These are phyloP conservation scores for Flaveria bidentis DNA, from an alignment of 129 eudicot genomes.

Conservation along the genomic window DNA sequence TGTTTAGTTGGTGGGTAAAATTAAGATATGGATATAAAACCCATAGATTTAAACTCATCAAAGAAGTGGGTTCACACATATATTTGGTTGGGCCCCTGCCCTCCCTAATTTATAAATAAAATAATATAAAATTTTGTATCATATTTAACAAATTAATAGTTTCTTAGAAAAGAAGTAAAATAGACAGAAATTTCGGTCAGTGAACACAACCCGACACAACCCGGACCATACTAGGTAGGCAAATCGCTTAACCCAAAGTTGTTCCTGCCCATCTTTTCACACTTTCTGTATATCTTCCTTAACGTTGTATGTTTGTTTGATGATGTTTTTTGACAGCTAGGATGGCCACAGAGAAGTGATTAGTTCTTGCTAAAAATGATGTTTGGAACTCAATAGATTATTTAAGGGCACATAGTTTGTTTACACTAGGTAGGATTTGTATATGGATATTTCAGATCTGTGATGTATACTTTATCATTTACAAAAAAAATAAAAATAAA, in stretches of 20 bases:
- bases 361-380: constrained; percentile 10
- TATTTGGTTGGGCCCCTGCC: too few species aligned
- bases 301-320: background rate
- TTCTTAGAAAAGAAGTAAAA: background rate
- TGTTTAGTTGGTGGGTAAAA: background rate
- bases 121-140: too few species aligned
- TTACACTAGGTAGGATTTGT: constrained; percentile 37
- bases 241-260: background rate
- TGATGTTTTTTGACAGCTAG: constrained; percentile 37
- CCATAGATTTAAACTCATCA: too few species aligned
- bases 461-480: constrained; percentile 7
- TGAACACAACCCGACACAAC: background rate
- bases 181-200: background rate
- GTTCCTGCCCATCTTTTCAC: background rate
- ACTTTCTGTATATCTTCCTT: background rate
- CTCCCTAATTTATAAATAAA: too few species aligned
- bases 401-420: constrained; percentile 12
- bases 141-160: background rate
- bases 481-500: background rate
- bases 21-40: too few species aligned
- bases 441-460: constrained; percentile 20
- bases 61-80: too few species aligned
- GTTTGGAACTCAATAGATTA: constrained; percentile 16
- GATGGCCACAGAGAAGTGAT: constrained; percentile 53
- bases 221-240: background rate